Base-by-base conservation (phyloP, 192 early-diverging fungal species). In the Coemansia sp. region DNA sequence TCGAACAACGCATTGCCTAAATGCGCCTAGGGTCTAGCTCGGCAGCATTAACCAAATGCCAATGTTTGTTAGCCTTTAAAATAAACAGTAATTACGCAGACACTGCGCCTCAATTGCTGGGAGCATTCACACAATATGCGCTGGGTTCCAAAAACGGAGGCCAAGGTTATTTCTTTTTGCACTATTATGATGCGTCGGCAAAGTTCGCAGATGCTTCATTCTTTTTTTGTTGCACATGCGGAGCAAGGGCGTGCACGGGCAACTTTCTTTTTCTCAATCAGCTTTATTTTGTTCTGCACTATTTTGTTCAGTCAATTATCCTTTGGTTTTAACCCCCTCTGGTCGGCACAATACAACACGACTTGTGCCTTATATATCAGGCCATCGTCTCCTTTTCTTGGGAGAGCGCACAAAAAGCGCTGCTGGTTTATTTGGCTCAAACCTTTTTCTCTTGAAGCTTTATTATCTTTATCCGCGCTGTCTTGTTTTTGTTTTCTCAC, bases 161-260 rank as follows among this genome's bases (percentile, higher is more conserved):
- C 32, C 32, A 35, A 35, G 32, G 32, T 35, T 35, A 35, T 35
- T 35, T 35, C 32, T 35, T 35, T 35, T 47, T 14, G 43, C 43
- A 45, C 43, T 45, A n/a, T 45, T 45, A 15, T 4, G 5, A 27
- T 0, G 53, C 15, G 25, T 53, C 25, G 25, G 21, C 51, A 25
- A 21, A 55, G 53, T 32, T 55, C 27, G 24, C 29, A 7, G 53
- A 35, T 55, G 29, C 15, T 55, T 55, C 53, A 55, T 55, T 55
- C 25, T 55, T 52, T 2, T 2, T 52, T 52, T 52, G 21, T 53
- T 53, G 51, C 51, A 19, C 14, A 53, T 53, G 29, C 29, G 6
- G 29, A 32, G 29, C 41, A 14, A 43, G 10, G n/a, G n/a, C 7
- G 47, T 17, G 47, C 47, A 49, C 47, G 47, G 47, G n/a, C 47